A percentile compares a stretch with the other conserved stretches of the same genome.
Conservation (phyloP, 1,139 yeast species). For the Saccharomycopsis crataegensis region DNA sequence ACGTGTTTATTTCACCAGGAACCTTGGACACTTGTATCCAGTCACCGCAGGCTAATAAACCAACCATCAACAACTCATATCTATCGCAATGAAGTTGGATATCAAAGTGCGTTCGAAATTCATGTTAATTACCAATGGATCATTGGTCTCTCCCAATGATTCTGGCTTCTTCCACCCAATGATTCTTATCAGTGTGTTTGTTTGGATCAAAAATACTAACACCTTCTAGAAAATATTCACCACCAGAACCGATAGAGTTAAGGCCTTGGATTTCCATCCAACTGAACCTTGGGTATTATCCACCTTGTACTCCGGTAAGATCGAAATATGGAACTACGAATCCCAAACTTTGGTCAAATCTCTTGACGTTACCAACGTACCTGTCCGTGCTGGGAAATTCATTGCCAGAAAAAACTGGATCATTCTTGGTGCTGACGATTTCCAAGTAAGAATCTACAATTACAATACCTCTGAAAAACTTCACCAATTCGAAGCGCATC, state of each 20-base stretch:
- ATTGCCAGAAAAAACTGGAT: constrained; percentile 97
- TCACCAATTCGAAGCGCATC: constrained; percentile 95
- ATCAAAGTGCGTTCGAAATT: constrained; percentile 1
- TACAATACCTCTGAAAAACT: constrained; percentile 93
- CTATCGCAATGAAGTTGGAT: constrained; percentile 4
- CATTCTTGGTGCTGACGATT: constrained; percentile 93
- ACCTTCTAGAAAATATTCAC: constrained; percentile 1
- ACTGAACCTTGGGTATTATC: constrained; percentile 94
- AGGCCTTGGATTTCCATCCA: constrained; percentile 97
- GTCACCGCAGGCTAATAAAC: too few species aligned
- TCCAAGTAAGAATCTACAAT: constrained; percentile 85
- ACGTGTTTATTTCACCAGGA: not conserved
- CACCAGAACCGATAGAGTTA: constrained; percentile 69
- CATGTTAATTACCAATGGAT: not conserved
- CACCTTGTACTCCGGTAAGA: constrained; percentile 75
- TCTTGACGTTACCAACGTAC: constrained; percentile 86
- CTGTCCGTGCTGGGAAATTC: constrained; percentile 92
- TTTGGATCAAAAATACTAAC: not conserved
- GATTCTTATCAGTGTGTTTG: not conserved
- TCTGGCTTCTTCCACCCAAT: not conserved
- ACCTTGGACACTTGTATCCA: too few species aligned
- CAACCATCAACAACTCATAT: not conserved
- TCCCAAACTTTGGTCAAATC: constrained; percentile 61
- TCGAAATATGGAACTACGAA: constrained; percentile 92
- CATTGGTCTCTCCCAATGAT: not conserved